These are phyloP conservation scores for Skeletonema costatum DNA, from an alignment of 108 stramenopile genomes.

Conservation along the genomic window DNA sequence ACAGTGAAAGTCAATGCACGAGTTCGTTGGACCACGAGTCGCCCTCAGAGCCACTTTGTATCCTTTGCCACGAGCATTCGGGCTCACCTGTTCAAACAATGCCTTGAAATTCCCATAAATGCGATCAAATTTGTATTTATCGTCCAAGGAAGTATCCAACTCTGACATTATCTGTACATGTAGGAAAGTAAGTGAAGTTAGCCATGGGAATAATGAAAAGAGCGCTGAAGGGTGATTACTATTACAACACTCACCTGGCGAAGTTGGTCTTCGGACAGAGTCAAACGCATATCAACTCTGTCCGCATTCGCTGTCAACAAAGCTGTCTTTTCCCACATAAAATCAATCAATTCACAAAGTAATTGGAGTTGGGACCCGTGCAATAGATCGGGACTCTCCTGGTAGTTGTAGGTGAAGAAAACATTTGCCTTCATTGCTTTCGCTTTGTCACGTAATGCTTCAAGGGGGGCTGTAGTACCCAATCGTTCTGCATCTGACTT, in stretches of 20 bases:
- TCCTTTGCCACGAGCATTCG: neutral
- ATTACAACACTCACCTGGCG: neutral
- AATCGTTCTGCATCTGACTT: constrained; percentile 31
- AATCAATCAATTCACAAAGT: constrained; percentile 18
- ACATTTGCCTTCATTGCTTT: neutral
- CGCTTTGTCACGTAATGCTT: neutral
- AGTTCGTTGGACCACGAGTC: constrained; percentile 37
- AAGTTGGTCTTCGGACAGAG: constrained; percentile 9
- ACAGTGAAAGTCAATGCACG: constrained; percentile 52
- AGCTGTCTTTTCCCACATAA: constrained; percentile 14
- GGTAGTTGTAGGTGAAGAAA: constrained; percentile 7
- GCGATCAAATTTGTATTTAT: neutral
- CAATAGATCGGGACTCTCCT: constrained; percentile 9
- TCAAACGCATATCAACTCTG: constrained; percentile 15
- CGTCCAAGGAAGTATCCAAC: constrained; percentile 6
- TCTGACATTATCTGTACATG: neutral
- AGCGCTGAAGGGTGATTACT: neutral
- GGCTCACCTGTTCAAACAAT: neutral
- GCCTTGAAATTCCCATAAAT: neutral
- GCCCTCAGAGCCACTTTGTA: constrained; percentile 38
- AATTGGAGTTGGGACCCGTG: constrained; percentile 5
- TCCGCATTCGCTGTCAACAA: constrained; percentile 53
- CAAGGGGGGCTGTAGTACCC: constrained; percentile 5
- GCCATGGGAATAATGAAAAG: neutral
- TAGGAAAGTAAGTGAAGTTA: neutral